These are phyloP conservation scores for Kwoniella heveanensis DNA, from an alignment of 768 basidiomycete species.

Conservation along the genomic window DNA sequence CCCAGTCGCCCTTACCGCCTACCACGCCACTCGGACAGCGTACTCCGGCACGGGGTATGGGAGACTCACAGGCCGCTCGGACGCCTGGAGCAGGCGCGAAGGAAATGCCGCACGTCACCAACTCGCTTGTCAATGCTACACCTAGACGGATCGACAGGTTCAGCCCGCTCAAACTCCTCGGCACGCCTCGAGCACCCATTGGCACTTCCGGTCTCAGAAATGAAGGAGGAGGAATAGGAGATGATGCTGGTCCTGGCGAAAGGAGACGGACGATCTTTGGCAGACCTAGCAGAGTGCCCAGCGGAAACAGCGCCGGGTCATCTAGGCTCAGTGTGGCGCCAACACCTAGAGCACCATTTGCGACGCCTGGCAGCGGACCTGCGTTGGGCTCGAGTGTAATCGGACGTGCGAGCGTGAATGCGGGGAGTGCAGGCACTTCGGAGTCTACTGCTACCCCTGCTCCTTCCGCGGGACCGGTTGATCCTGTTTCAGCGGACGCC, in stretches of 20 bases:
- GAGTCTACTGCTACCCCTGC: too few relatives aligned
- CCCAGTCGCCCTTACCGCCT: slow-evolving; percentile 9
- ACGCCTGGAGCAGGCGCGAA: not conserved
- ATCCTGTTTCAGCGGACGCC: too few relatives aligned
- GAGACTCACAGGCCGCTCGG: not conserved
- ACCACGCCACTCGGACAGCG: not conserved
- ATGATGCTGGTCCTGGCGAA: not conserved
- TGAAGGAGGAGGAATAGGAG: not conserved
- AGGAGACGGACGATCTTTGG: slow-evolving; percentile 27
- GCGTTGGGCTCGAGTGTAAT: not conserved
- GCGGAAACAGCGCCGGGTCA: slow-evolving; percentile 4
- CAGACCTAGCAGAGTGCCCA: slow-evolving; percentile 12
- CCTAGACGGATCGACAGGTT: slow-evolving; percentile 35
- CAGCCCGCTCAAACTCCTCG: slow-evolving; percentile 32
- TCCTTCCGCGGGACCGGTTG: too few relatives aligned
- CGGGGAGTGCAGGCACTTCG: too few relatives aligned
- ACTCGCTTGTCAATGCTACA: slow-evolving; percentile 42
- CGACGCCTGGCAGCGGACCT: slow-evolving; percentile 1
- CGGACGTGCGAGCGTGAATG: not conserved
- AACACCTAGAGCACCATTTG: slow-evolving; percentile 1
- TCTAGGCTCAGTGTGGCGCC: not conserved
- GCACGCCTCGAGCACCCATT: slow-evolving; percentile 27
- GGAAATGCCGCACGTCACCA: slow-evolving; percentile 36
- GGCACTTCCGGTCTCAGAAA: slow-evolving; percentile 23
- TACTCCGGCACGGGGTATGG: not conserved